Conservation (phyloP, 2,329 filamentous ascomycete species). For the Xylariaceae sp. region DNA sequence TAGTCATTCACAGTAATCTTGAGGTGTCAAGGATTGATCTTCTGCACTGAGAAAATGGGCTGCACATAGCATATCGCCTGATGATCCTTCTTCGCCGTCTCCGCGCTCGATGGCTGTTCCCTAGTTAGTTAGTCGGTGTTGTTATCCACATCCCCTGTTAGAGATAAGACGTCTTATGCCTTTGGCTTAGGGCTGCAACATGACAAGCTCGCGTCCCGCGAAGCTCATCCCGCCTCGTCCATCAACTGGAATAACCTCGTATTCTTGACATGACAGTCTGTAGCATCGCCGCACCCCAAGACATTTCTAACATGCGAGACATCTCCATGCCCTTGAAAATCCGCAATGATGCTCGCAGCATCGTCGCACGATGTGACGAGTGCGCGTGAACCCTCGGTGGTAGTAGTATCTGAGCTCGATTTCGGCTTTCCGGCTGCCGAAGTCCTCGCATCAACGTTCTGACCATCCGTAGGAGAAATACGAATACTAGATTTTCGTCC, state of each 20-base stretch:
- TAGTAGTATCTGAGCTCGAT: too few relatives aligned
- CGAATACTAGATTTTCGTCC: neutral
- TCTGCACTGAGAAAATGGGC: too few relatives aligned
- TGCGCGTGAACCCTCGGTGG: neutral
- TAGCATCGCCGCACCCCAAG: constrained; percentile 35
- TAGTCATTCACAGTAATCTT: too few relatives aligned
- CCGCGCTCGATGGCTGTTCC: too few relatives aligned
- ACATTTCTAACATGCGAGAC: constrained; percentile 24
- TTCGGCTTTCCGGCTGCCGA: neutral
- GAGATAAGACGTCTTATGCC: too few relatives aligned
- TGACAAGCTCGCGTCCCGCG: too few relatives aligned
- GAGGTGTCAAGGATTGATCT: too few relatives aligned
- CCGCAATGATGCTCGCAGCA: constrained; percentile 39
- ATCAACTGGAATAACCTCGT: constrained; percentile 42
- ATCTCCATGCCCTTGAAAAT: constrained; percentile 36
- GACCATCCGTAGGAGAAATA: neutral
- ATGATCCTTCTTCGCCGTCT: too few relatives aligned
- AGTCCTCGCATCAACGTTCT: neutral
- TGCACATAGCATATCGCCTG: too few relatives aligned
- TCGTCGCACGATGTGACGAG: constrained; percentile 39
- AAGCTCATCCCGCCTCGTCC: constrained; percentile 33
- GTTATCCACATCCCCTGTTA: too few relatives aligned
- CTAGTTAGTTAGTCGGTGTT: too few relatives aligned
- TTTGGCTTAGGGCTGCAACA: too few relatives aligned
- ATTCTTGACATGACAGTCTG: constrained; percentile 41